Evolutionary conservation across 176 grass and related monocot genomes (phyloP).

Genomic region (Zoysia japonica): DNA sequence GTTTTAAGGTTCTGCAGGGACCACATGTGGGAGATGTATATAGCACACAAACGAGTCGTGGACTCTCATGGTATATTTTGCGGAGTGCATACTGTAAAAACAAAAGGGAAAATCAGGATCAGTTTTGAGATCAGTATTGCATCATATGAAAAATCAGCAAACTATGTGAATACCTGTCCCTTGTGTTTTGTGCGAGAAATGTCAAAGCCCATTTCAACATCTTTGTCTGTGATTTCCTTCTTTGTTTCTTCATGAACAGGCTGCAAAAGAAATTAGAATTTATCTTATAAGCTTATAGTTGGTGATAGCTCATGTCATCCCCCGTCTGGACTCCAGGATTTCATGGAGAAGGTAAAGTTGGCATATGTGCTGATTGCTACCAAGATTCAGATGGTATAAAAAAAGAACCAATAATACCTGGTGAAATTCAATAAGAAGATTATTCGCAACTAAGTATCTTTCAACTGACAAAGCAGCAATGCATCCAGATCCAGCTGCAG

Average conservation of each 20-base stretch:
- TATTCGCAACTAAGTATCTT: constrained; percentile 85
- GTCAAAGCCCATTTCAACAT: constrained; percentile 91
- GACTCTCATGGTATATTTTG: constrained; percentile 95
- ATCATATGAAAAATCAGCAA: not conserved
- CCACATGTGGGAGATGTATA: constrained; percentile 98
- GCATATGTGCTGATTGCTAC: not conserved
- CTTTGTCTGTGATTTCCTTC: constrained; percentile 78
- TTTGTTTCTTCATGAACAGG: constrained; percentile 71
- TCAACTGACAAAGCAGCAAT: constrained; percentile 95
- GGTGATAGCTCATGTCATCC: not conserved
- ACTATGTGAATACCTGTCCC: constrained; percentile 63
- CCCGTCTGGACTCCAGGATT: constrained; percentile 15
- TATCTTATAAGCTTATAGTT: constrained; percentile 8
- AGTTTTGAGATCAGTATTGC: constrained; percentile 40
- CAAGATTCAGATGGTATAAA: not conserved
- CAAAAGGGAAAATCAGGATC: constrained; percentile 23
- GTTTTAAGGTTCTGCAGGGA: constrained; percentile 98
- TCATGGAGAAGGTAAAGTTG: not conserved
- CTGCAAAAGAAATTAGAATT: constrained; percentile 45
- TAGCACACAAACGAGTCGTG: constrained; percentile 81
- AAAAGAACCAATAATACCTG: constrained; percentile 56
- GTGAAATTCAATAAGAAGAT: constrained; percentile 98
- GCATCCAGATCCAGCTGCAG: constrained; percentile 97
- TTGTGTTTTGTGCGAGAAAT: constrained; percentile 80
- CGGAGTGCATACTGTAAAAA: constrained; percentile 84